Conservation (phyloP, 2,329 filamentous ascomycete genomes). For the Stagonosporopsis tanaceti region DNA sequence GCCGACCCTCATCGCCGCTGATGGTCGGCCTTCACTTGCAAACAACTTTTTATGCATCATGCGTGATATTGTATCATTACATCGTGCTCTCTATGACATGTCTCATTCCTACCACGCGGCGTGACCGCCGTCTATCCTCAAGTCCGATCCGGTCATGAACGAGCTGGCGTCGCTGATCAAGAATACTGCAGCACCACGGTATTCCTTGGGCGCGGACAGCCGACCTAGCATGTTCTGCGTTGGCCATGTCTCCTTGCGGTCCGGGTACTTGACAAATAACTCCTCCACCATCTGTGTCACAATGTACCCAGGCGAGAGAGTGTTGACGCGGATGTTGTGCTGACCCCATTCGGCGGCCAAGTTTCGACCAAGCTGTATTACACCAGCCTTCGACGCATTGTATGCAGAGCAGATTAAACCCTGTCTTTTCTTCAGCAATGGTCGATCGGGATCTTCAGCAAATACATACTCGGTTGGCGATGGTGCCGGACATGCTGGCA, state of each 20-base stretch:
- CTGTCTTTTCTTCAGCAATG: constrained; percentile 48
- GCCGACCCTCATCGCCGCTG: constrained; percentile 7
- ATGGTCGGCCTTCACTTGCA: neutral
- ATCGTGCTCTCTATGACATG: neutral
- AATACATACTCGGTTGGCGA: constrained; percentile 66
- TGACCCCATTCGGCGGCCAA: constrained; percentile 77
- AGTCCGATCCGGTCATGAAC: constrained; percentile 52
- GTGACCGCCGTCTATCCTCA: constrained; percentile 52
- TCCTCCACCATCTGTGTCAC: constrained; percentile 83
- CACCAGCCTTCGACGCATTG: constrained; percentile 78
- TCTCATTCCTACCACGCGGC: constrained; percentile 43
- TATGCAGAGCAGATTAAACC: constrained; percentile 74
- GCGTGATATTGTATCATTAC: neutral
- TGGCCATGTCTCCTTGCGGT: constrained; percentile 73
- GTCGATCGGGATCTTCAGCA: neutral
- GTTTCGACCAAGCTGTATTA: constrained; percentile 74
- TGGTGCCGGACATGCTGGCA: constrained; percentile 68
- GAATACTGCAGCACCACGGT: constrained; percentile 50
- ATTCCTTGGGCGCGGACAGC: constrained; percentile 47
- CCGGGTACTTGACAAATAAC: constrained; percentile 78
- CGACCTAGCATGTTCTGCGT: constrained; percentile 81
- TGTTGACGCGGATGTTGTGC: constrained; percentile 80
- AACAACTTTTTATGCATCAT: neutral
- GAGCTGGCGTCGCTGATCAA: constrained; percentile 52
- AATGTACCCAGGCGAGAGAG: constrained; percentile 81